A percentile compares a stretch with the other conserved stretches of the same genome.
These are phyloP conservation scores for Paraconiothyrium brasiliense DNA, from an alignment of 2,329 filamentous ascomycete genomes.

Conservation along the genomic window DNA sequence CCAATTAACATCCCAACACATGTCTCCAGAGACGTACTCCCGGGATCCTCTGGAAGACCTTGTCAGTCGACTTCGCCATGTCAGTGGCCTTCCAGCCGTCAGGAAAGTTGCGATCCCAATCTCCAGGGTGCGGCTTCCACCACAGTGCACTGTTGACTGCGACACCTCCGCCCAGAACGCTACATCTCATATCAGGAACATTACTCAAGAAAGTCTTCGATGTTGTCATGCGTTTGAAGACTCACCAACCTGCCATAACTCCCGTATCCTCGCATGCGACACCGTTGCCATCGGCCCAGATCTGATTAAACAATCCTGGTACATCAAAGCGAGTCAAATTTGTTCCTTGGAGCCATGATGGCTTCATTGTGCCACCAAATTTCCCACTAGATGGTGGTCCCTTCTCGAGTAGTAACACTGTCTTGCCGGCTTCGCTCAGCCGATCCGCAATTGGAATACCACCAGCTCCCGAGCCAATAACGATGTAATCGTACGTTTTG, in stretches of 20 bases:
- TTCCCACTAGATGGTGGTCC: slow-evolving; percentile 64
- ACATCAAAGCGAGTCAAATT: slow-evolving; percentile 75
- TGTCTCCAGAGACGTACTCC: slow-evolving; percentile 23
- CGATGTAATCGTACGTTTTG: slow-evolving; percentile 67
- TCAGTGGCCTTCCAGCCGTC: slow-evolving; percentile 72
- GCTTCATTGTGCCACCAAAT: slow-evolving; percentile 68
- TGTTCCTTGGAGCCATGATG: slow-evolving; percentile 68
- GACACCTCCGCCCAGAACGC: slow-evolving; percentile 70
- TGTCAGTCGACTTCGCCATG: slow-evolving; percentile 64
- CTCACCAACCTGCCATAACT: slow-evolving; percentile 70
- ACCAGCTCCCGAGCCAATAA: slow-evolving; percentile 67
- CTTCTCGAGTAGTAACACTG: slow-evolving; percentile 64
- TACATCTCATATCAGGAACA: slow-evolving; percentile 7
- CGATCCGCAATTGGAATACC: slow-evolving; percentile 67
- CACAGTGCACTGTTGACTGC: slow-evolving; percentile 73
- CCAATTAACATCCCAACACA: neutral
- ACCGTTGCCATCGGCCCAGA: slow-evolving; percentile 68
- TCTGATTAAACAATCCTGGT: slow-evolving; percentile 73
- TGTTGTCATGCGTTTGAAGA: slow-evolving; percentile 1
- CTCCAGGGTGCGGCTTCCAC: slow-evolving; percentile 69
- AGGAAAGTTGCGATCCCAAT: slow-evolving; percentile 77
- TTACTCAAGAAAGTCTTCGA: neutral
- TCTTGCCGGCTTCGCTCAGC: slow-evolving; percentile 68
- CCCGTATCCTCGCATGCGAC: slow-evolving; percentile 73
- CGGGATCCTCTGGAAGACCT: slow-evolving; percentile 72